Base-by-base conservation (phyloP, 2,329 filamentous ascomycete genomes). In the Aureobasidium subglaciale region DNA sequence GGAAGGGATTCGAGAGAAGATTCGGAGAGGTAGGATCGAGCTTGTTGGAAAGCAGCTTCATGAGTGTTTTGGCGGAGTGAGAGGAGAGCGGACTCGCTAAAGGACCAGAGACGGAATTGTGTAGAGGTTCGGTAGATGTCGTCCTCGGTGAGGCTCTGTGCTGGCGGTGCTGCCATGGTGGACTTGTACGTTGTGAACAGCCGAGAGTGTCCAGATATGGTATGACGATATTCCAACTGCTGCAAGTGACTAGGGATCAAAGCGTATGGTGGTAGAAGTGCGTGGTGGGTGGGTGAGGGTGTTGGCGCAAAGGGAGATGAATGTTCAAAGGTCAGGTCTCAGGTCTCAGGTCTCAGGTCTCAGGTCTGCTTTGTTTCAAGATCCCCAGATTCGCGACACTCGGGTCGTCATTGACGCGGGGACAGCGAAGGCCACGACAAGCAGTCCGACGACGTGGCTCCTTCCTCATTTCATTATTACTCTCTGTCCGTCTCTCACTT, bases 61-160 rank as follows among this genome's bases (percentile, higher is more conserved):
- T 96, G 96, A 29, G 91, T 96, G 61, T 86, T 86, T 38, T 78
- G 74, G 57, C 93, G 88, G 22, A 92, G 79, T 2, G 84, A 78
- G 46, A 80, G 77, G 4, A 99, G 81, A 35, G 85, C 82, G 3
- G 83, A 72, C 2, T 85, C 82, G 0, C 90, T 89, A 72, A 92
- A 97, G 10, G 91, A 96, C 93, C 93, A 99, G 57, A 95, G 79
- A 40, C 88, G 83, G 68, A 84, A 97, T 71, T 99, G 93, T 43
- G 89, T 92, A 0, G 92, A 95, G 50, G 87, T 82, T 29, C 90
- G 85, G 73, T 97, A 99, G 55, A 91, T 79, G 62, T 89, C 88
- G 72, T 99, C 93, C 79, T 99, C 93, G 59, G 84, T 87, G 82
- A 95, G 58, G 29, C 20, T 43, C 24, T 56, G 55, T 9, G 49